These are phyloP conservation scores for Vitis rupestris DNA, from an alignment of 164 flowering plant species.

Conservation along the genomic window DNA sequence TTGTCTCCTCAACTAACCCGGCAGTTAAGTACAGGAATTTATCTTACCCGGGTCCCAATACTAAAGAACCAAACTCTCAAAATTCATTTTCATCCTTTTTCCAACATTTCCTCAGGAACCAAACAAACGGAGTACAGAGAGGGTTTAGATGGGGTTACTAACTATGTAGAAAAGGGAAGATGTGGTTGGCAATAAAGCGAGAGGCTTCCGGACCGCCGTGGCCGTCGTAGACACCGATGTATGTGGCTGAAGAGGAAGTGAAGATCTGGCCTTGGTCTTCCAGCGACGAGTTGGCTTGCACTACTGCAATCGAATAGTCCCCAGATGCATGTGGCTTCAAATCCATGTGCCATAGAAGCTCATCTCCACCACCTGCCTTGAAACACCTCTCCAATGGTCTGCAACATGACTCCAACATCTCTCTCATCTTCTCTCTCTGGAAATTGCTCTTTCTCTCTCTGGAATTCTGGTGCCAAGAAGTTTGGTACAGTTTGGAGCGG, in stretches of 20 bases:
- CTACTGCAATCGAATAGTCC: conserved; percentile 45
- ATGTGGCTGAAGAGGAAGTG: conserved; percentile 45
- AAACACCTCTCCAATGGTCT: conserved; percentile 31
- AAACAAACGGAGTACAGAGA: neutral
- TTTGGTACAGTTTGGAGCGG: too few species aligned
- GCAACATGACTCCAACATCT: conserved; percentile 25
- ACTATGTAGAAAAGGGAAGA: conserved; percentile 43
- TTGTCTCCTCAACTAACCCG: too few species aligned
- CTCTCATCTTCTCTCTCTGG: neutral
- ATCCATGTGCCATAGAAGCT: conserved; percentile 40
- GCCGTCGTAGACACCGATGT: conserved; percentile 53
- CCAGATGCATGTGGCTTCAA: conserved; percentile 46
- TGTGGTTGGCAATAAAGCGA: conserved; percentile 34
- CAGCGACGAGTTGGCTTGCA: conserved; percentile 40
- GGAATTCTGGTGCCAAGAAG: neutral
- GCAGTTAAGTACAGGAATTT: too few species aligned
- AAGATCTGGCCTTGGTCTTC: conserved; percentile 52
- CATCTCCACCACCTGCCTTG: conserved; percentile 25
- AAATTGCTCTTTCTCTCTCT: neutral
- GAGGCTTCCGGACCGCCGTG: conserved; percentile 61
- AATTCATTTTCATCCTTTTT: too few species aligned
- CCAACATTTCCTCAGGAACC: neutral
- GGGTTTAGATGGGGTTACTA: neutral
- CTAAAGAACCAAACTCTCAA: too few species aligned
- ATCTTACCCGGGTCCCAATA: too few species aligned